phyloP scores from a whole-genome alignment of 352 stramenopile genomes.

The Globisporangium spinosum region DNA sequence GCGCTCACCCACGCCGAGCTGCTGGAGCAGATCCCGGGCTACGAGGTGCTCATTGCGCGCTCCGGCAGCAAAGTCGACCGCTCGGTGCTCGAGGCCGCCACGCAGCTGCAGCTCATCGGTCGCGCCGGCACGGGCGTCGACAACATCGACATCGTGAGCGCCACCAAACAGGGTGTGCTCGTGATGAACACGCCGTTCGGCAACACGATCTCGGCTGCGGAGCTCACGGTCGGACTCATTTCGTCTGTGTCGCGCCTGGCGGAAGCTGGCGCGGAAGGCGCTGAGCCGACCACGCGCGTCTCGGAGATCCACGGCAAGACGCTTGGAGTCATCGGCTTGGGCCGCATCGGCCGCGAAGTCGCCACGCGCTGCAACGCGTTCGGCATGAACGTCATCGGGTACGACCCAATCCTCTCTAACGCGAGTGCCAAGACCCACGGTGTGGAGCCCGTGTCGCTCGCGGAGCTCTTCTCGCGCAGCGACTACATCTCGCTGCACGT shows the following conservation, averaged over 20 bases:
- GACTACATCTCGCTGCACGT: constrained; percentile 97
- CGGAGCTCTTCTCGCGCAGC: constrained; percentile 86
- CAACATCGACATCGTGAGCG: constrained; percentile 92
- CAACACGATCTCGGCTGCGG: constrained; percentile 94
- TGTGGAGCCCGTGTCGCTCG: constrained; percentile 81
- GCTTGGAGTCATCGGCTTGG: constrained; percentile 93
- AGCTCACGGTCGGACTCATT: constrained; percentile 92
- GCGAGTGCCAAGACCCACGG: constrained; percentile 68
- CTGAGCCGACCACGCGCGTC: constrained; percentile 23
- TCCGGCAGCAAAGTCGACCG: constrained; percentile 79
- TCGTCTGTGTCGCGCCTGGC: constrained; percentile 57
- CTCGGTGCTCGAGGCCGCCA: constrained; percentile 57
- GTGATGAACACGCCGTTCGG: constrained; percentile 96
- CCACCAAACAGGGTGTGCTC: constrained; percentile 90
- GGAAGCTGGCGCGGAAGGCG: constrained; percentile 2
- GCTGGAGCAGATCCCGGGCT: constrained; percentile 66
- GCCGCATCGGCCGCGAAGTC: constrained; percentile 92
- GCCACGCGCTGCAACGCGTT: constrained; percentile 90
- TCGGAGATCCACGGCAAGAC: constrained; percentile 90
- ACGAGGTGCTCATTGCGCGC: constrained; percentile 88
- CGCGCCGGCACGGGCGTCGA: constrained; percentile 90
- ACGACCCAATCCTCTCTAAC: constrained; percentile 91
- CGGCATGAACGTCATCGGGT: constrained; percentile 93
- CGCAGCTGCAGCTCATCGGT: constrained; percentile 78
- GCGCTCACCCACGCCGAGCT: constrained; percentile 60